Evolutionary conservation across 2,329 filamentous ascomycete genomes (phyloP).

Genomic region (Blastomyces emzantsi): DNA sequence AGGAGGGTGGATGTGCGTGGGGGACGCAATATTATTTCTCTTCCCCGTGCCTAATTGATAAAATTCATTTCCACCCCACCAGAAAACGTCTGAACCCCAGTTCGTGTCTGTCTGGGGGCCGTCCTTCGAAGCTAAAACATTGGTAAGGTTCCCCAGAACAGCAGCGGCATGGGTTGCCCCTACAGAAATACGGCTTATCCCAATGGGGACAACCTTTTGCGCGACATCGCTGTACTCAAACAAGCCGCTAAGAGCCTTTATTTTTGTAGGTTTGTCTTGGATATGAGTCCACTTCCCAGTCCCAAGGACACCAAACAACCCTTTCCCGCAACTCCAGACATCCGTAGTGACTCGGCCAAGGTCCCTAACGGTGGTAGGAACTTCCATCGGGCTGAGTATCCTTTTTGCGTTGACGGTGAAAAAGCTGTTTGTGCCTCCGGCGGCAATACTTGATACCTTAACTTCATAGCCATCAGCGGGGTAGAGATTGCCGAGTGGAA

Average conservation of each 20-base stretch:
- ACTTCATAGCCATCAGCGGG: slow-evolving; percentile 53
- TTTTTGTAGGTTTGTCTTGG: slow-evolving; percentile 65
- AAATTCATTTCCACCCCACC: slow-evolving; percentile 92
- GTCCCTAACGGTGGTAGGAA: slow-evolving; percentile 32
- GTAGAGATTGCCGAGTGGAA: slow-evolving; percentile 67
- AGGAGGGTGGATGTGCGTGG: slow-evolving; percentile 72
- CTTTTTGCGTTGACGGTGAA: slow-evolving; percentile 72
- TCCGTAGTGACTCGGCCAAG: slow-evolving; percentile 58
- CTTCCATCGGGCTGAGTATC: slow-evolving; percentile 41
- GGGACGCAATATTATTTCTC: slow-evolving; percentile 66
- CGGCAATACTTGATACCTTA: slow-evolving; percentile 66
- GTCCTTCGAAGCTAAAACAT: slow-evolving; percentile 47
- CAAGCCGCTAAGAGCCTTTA: slow-evolving; percentile 73
- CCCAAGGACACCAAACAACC: slow-evolving; percentile 73
- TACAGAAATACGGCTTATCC: slow-evolving; percentile 60
- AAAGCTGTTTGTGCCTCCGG: slow-evolving; percentile 79
- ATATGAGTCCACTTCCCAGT: slow-evolving; percentile 86
- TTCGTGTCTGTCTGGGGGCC: slow-evolving; percentile 55
- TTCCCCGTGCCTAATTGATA: slow-evolving; percentile 91
- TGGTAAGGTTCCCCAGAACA: slow-evolving; percentile 71
- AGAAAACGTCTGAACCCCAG: slow-evolving; percentile 83
- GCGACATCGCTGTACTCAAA: slow-evolving; percentile 76
- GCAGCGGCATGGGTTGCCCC: slow-evolving; percentile 75
- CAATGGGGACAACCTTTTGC: slow-evolving; percentile 64
- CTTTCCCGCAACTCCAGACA: slow-evolving; percentile 78